Percentiles rank a stretch among this genome's conserved stretches.
These are phyloP conservation scores for Mycena haematopus DNA, from an alignment of 768 basidiomycete genomes.

Conservation along the genomic window DNA sequence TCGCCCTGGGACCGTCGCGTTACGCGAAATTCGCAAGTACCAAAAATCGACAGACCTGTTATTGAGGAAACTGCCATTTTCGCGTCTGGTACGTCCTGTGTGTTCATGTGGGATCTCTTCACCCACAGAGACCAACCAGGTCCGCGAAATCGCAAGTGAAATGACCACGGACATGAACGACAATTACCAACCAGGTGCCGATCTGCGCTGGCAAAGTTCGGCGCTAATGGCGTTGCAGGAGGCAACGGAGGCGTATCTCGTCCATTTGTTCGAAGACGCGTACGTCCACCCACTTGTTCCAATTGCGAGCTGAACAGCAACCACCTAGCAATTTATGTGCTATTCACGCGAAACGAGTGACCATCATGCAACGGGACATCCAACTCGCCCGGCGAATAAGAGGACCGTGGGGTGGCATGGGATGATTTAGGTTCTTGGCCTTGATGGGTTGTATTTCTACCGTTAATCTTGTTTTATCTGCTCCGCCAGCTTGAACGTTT, in stretches of 20 bases:
- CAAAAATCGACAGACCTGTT: constrained; percentile 93
- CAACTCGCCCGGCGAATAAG: constrained; percentile 95
- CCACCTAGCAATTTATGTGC: constrained; percentile 86
- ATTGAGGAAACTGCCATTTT: constrained; percentile 88
- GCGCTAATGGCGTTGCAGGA: constrained; percentile 95
- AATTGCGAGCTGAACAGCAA: not conserved
- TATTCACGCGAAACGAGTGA: constrained; percentile 97
- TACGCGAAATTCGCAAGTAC: constrained; percentile 93
- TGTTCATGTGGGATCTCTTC: not conserved
- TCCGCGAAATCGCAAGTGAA: constrained; percentile 92
- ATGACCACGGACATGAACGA: constrained; percentile 82
- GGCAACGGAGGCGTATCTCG: constrained; percentile 93
- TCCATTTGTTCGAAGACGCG: constrained; percentile 99
- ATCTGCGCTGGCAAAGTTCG: constrained; percentile 93
- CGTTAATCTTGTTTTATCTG: constrained; percentile 4
- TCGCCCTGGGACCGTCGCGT: constrained; percentile 88
- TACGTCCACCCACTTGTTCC: constrained; percentile 53
- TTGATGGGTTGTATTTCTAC: constrained; percentile 26
- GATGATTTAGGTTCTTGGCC: constrained; percentile 41
- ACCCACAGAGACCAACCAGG: constrained; percentile 52
- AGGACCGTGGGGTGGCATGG: constrained; percentile 84
- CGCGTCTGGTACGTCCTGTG: constrained; percentile 76
- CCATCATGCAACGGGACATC: constrained; percentile 96
- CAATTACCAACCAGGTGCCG: constrained; percentile 54
- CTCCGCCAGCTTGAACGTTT: not conserved